Evolutionary conservation across 148 eudicot species (phyloP).

Genomic region (Camellia sinensis): DNA sequence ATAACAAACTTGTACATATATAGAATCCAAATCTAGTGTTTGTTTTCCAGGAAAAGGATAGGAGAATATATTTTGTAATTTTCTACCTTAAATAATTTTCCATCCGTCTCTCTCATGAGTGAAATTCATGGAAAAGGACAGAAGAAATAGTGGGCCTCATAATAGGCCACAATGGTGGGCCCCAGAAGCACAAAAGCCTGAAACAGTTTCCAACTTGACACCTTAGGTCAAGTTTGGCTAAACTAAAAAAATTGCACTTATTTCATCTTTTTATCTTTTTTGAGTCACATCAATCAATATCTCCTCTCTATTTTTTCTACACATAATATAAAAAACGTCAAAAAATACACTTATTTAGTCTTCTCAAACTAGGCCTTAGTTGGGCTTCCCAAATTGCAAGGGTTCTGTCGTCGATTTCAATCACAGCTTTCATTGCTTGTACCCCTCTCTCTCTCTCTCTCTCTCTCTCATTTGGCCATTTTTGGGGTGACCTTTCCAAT

Average conservation of each 20-base stretch:
- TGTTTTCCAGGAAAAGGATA: neutral
- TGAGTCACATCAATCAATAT: too few species aligned
- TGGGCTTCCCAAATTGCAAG: neutral
- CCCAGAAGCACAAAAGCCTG: neutral
- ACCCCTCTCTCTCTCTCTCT: neutral
- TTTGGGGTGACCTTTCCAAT: neutral
- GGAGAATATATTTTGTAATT: neutral
- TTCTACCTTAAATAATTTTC: neutral
- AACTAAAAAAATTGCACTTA: too few species aligned
- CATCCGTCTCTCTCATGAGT: neutral
- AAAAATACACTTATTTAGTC: too few species aligned
- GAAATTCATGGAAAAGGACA: neutral
- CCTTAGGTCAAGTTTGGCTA: too few species aligned
- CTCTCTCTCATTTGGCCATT: neutral
- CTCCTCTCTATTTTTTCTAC: too few species aligned
- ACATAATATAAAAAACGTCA: too few species aligned
- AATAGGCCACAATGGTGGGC: neutral
- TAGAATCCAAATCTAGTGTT: neutral
- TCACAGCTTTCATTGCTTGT: slow-evolving; percentile 1
- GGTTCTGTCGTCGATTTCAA: neutral
- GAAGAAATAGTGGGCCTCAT: neutral
- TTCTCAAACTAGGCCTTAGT: too few species aligned
- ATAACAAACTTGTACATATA: neutral
- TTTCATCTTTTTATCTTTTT: too few species aligned
- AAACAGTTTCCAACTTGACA: slow-evolving; percentile 8